Evolutionary conservation across 768 basidiomycete species (phyloP).

Genomic region (Russula dissimulans): DNA sequence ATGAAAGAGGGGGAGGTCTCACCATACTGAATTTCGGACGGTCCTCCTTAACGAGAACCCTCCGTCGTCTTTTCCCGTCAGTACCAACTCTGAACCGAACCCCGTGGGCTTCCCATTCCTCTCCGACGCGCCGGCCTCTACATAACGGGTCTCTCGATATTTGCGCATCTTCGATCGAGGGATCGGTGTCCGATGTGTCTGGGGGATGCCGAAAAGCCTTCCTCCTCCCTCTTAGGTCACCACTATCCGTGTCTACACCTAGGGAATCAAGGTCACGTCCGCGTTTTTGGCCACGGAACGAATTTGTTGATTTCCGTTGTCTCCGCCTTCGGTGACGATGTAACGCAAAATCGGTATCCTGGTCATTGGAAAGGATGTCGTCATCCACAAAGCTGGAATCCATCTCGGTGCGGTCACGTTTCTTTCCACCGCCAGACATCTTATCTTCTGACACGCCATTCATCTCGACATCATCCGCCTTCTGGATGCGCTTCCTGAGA

Average conservation of each 20-base stretch:
- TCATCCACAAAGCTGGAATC: conserved; percentile 64
- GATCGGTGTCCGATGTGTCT: conserved; percentile 38
- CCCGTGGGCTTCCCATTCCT: conserved; percentile 69
- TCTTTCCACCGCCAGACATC: conserved; percentile 43
- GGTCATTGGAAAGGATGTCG: conserved; percentile 32
- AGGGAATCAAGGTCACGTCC: conserved; percentile 42
- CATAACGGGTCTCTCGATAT: conserved; percentile 43
- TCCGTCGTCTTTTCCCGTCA: conserved; percentile 60
- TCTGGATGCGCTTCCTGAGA: conserved; percentile 4
- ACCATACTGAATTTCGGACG: conserved; percentile 70
- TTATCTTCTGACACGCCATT: conserved; percentile 31
- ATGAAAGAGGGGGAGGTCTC: conserved; percentile 30
- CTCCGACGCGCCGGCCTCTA: conserved; percentile 53
- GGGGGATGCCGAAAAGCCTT: conserved; percentile 45
- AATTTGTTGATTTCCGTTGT: conserved; percentile 43
- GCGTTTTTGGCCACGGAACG: conserved; percentile 53
- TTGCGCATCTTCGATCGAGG: conserved; percentile 40
- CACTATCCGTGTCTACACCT: conserved; percentile 30
- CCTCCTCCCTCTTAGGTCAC: conserved; percentile 28
- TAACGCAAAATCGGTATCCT: conserved; percentile 31
- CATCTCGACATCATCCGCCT: conserved; percentile 32
- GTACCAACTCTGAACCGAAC: conserved; percentile 61
- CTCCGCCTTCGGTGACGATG: conserved; percentile 44
- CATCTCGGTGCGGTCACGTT: conserved; percentile 67
- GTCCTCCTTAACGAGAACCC: conserved; percentile 61